Evolutionary conservation across 2,329 filamentous ascomycete genomes (phyloP).

Genomic region (Hansfordia pulvinata): DNA sequence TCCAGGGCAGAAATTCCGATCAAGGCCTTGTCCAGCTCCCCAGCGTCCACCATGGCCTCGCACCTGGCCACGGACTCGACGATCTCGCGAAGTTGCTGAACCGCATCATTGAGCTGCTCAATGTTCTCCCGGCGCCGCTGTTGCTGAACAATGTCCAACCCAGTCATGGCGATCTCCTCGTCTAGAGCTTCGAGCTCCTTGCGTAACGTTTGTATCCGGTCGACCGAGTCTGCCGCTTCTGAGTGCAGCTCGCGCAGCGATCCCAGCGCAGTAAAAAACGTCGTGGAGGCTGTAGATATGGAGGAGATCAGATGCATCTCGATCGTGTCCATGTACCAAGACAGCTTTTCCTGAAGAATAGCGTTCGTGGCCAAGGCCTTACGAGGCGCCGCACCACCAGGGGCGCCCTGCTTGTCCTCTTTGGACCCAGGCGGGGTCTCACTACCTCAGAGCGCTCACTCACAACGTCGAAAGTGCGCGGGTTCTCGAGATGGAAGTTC

Average conservation of each 20-base stretch:
- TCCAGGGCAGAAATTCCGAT: conserved; percentile 68
- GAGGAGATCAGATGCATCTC: conserved; percentile 94
- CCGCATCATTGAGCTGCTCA: conserved; percentile 66
- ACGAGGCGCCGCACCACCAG: conserved; percentile 46
- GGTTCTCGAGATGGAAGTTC: conserved; percentile 89
- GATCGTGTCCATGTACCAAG: conserved; percentile 99
- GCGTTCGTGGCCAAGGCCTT: conserved; percentile 93
- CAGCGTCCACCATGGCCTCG: conserved; percentile 69
- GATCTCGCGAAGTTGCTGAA: conserved; percentile 69
- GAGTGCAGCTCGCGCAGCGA: conserved; percentile 83
- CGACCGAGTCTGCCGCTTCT: conserved; percentile 83
- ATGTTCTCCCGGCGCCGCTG: conserved; percentile 74
- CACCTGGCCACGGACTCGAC: conserved; percentile 63
- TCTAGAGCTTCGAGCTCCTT: conserved; percentile 72
- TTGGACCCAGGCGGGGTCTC: conserved; percentile 44
- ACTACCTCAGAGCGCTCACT: conserved; percentile 96
- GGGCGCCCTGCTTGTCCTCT: conserved; percentile 42
- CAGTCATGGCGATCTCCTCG: conserved; percentile 72
- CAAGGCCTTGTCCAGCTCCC: conserved; percentile 71
- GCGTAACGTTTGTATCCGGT: conserved; percentile 68
- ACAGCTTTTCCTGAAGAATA: conserved; percentile 93
- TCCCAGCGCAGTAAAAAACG: conserved; percentile 89
- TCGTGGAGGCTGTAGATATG: conserved; percentile 89
- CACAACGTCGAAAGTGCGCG: conserved; percentile 89
- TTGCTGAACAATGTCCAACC: conserved; percentile 75